Conservation (phyloP, 179 eudicot species). For the Camellia oleifera region DNA sequence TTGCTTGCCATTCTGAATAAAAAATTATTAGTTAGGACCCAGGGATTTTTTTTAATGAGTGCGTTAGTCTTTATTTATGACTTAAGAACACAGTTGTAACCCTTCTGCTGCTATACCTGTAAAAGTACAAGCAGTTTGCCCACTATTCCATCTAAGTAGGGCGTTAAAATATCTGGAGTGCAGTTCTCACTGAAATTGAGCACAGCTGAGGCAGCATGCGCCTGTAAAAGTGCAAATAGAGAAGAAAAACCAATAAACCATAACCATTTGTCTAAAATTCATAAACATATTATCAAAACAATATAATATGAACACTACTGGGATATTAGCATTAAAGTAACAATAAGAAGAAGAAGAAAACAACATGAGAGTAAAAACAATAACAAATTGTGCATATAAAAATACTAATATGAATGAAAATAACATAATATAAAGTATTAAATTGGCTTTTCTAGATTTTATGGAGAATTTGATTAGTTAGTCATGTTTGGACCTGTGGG, state of each 20-base stretch:
- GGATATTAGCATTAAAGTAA: background rate
- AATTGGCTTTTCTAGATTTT: no score
- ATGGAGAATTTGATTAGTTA: no score
- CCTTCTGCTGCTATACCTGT: constrained; percentile 52
- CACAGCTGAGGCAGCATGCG: constrained; percentile 98
- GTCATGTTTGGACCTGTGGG: no score
- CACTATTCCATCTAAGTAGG: constrained; percentile 90
- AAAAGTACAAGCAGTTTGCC: constrained; percentile 85
- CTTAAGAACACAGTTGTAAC: background rate
- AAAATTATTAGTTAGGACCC: constrained; percentile 8
- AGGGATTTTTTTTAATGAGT: background rate
- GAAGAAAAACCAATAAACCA: background rate
- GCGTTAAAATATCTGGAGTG: constrained; percentile 92
- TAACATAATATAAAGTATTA: no score
- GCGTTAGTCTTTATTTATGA: background rate
- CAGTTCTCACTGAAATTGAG: constrained; percentile 98
- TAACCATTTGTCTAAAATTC: background rate
- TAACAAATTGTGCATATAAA: background rate
- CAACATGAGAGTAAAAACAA: background rate
- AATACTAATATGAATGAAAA: no score
- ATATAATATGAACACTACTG: background rate
- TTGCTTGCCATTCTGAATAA: constrained; percentile 86
- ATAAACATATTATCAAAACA: background rate
- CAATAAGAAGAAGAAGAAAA: background rate
- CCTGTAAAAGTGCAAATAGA: constrained; percentile 41